Conservation (phyloP, 2,329 filamentous ascomycete genomes). For the Tympanopsis confertula region DNA sequence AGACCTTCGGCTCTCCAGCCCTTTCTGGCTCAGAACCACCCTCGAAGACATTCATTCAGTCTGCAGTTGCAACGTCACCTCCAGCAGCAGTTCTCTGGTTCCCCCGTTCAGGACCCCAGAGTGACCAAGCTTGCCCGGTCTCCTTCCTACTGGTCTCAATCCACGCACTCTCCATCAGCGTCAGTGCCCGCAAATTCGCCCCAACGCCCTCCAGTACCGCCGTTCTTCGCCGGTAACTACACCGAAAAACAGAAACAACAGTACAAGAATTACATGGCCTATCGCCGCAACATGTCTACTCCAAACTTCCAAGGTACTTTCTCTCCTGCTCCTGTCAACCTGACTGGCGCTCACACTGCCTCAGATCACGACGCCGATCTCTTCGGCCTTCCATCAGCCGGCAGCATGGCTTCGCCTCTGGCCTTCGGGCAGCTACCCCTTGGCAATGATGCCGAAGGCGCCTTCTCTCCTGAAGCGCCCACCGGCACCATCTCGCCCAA, state of each 20-base stretch:
- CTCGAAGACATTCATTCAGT: slow-evolving; percentile 7
- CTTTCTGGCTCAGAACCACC: slow-evolving; percentile 18
- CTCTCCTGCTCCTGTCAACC: too few relatives aligned
- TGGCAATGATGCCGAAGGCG: too few relatives aligned
- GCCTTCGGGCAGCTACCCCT: too few relatives aligned
- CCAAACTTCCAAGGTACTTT: slow-evolving; percentile 21
- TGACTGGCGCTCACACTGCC: too few relatives aligned
- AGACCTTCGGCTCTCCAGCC: slow-evolving; percentile 16
- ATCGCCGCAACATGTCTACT: slow-evolving; percentile 24
- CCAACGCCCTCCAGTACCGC: slow-evolving; percentile 23
- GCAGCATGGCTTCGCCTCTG: too few relatives aligned
- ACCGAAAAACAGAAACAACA: slow-evolving; percentile 14
- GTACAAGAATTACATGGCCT: slow-evolving; percentile 5
- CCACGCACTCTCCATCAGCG: slow-evolving; percentile 17
- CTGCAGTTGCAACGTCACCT: slow-evolving; percentile 20
- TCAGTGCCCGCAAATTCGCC: slow-evolving; percentile 23
- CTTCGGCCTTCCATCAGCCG: too few relatives aligned
- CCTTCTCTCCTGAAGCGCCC: too few relatives aligned
- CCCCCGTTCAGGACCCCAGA: slow-evolving; percentile 22
- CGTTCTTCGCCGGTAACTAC: slow-evolving; percentile 17
- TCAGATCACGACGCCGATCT: too few relatives aligned
- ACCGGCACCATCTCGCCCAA: slow-evolving; percentile 1
- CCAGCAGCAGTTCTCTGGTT: slow-evolving; percentile 17
- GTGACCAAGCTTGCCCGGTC: slow-evolving; percentile 22
- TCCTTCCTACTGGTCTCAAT: slow-evolving; percentile 16